These are phyloP conservation scores for Larix kaempferi DNA, from an alignment of 75 land plant species.

Conservation along the genomic window DNA sequence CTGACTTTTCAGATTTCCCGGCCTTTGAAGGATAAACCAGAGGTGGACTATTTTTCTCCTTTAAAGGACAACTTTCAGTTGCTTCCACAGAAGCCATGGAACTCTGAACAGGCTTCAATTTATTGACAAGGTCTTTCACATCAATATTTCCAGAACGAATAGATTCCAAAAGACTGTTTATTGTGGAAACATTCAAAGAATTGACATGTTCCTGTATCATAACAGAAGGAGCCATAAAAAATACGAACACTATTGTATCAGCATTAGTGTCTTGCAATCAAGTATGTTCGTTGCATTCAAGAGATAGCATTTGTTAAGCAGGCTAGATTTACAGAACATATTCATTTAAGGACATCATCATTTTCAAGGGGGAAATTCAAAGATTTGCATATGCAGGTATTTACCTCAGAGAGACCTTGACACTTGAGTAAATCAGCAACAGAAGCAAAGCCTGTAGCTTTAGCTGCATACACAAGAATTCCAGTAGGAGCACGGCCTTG, in stretches of 20 bases:
- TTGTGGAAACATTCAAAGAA: background rate
- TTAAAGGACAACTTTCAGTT: background rate
- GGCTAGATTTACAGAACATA: too few relatives aligned
- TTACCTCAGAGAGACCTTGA: too few relatives aligned
- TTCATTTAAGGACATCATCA: too few relatives aligned
- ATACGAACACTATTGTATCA: background rate
- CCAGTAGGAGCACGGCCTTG: slow-evolving; percentile 75
- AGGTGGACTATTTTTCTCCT: background rate
- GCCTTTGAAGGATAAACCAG: background rate
- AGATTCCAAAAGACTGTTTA: background rate
- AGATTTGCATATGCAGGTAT: background rate
- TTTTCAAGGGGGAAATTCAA: too few relatives aligned
- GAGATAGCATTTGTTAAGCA: too few relatives aligned
- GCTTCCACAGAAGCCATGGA: background rate
- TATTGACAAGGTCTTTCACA: slow-evolving; percentile 1
- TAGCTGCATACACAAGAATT: slow-evolving; percentile 46
- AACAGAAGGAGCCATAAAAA: background rate
- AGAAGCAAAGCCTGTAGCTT: slow-evolving; percentile 61
- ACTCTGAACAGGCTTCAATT: slow-evolving; percentile 11
- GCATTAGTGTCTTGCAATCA: too few relatives aligned
- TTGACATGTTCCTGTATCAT: background rate
- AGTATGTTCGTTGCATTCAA: background rate
- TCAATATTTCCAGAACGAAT: background rate
- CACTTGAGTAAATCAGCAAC: too few relatives aligned
- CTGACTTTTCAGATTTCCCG: background rate